These are phyloP conservation scores for Triticum aestivum DNA, from an alignment of 176 grass and related monocot species.

Conservation along the genomic window DNA sequence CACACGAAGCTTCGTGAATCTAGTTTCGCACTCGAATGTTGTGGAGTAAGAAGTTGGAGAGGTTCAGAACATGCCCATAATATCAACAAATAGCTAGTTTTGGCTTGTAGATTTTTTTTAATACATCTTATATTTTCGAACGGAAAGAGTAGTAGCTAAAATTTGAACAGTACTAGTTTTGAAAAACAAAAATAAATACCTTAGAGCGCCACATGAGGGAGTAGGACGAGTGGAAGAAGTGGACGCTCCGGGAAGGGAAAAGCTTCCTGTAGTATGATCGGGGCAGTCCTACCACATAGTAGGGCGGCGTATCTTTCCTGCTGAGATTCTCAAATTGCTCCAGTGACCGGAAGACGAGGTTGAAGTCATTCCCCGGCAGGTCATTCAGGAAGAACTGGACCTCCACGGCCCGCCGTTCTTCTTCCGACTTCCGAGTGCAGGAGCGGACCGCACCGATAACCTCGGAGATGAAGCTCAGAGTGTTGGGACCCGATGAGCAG, in stretches of 20 bases:
- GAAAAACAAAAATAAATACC: constrained; percentile 22
- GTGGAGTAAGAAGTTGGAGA: too few species aligned
- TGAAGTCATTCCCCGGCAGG: constrained; percentile 55
- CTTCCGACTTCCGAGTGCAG: neutral
- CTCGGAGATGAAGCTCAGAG: constrained; percentile 30
- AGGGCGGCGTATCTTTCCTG: neutral
- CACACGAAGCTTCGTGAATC: too few species aligned
- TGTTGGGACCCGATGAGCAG: constrained; percentile 47
- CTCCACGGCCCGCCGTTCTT: neutral
- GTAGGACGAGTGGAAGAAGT: constrained; percentile 52
- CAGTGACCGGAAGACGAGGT: constrained; percentile 44
- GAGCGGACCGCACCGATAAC: constrained; percentile 23
- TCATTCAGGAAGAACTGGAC: constrained; percentile 64
- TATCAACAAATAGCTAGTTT: too few species aligned
- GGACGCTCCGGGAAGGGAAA: constrained; percentile 41
- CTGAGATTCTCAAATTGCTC: neutral
- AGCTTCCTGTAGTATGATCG: constrained; percentile 52
- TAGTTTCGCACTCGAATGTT: too few species aligned
- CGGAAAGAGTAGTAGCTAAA: neutral
- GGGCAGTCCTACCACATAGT: constrained; percentile 29
- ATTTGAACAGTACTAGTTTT: neutral
- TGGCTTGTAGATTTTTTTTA: too few species aligned
- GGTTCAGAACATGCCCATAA: too few species aligned
- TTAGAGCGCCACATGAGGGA: constrained; percentile 49
- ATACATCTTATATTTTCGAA: too few species aligned